Evolutionary conservation across 73 alveolate species (phyloP).

Genomic region (Halteria grandinella): DNA sequence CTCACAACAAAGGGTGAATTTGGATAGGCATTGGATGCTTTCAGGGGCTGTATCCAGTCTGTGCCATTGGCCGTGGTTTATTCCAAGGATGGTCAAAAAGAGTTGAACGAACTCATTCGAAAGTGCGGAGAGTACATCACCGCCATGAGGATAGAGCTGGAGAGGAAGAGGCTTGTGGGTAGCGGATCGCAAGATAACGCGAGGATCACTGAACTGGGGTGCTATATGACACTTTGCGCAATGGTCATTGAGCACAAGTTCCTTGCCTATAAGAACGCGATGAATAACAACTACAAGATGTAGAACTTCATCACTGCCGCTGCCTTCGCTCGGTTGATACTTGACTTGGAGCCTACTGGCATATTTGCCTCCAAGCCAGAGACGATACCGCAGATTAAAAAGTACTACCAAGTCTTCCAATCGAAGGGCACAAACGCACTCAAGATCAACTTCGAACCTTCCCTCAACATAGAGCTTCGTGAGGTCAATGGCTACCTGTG

Average conservation of each 20-base stretch:
- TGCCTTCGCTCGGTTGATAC: slow-evolving; percentile 43
- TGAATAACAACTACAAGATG: slow-evolving; percentile 46
- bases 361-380: slow-evolving; percentile 64
- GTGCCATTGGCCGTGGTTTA: too few relatives aligned
- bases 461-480: not conserved
- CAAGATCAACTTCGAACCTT: slow-evolving; percentile 30
- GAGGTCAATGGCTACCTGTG: slow-evolving; percentile 51
- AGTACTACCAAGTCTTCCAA: slow-evolving; percentile 64
- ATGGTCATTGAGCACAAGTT: slow-evolving; percentile 58
- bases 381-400: slow-evolving; percentile 42
- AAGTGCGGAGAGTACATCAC: slow-evolving; percentile 52
- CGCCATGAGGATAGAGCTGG: slow-evolving; percentile 65
- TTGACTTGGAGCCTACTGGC: slow-evolving; percentile 64
- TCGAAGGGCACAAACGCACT: slow-evolving; percentile 48
- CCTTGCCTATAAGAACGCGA: slow-evolving; percentile 65
- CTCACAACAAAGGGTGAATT: too few relatives aligned
- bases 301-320: slow-evolving; percentile 70
- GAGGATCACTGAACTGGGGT: slow-evolving; percentile 45
- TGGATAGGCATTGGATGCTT: too few relatives aligned
- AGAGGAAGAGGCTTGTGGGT: slow-evolving; percentile 46
- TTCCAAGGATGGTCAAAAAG: slow-evolving; percentile 35
- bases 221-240: slow-evolving; percentile 60
- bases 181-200: slow-evolving; percentile 15
- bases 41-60: too few relatives aligned
- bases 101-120: slow-evolving; percentile 8